Evolutionary conservation across 2,329 filamentous ascomycete genomes (phyloP).

Genomic region (Biscogniauxia mediterranea): DNA sequence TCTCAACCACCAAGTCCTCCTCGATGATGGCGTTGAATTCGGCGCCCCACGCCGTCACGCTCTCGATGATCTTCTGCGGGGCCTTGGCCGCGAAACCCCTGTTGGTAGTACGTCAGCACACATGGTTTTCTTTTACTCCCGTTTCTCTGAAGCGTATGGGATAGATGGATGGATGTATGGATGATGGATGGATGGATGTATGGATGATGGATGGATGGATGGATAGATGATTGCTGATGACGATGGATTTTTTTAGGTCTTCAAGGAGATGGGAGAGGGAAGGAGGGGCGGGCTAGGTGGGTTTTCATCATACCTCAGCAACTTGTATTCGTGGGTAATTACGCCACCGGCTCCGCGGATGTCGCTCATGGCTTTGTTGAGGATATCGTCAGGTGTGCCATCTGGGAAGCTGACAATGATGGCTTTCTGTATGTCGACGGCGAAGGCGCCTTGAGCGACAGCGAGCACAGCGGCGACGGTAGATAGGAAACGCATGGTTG

Average conservation of each 20-base stretch:
- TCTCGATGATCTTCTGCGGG: conserved; percentile 65
- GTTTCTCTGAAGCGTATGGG: not conserved
- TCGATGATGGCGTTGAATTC: conserved; percentile 67
- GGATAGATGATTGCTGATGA: too few relatives aligned
- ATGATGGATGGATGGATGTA: not conserved
- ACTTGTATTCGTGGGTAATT: conserved; percentile 74
- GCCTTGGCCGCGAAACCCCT: conserved; percentile 79
- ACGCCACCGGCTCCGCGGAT: conserved; percentile 68
- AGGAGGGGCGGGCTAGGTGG: conserved; percentile 4
- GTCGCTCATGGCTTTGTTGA: conserved; percentile 69
- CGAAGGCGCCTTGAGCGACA: conserved; percentile 56
- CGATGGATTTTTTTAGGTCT: not conserved
- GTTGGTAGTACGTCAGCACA: conserved; percentile 26
- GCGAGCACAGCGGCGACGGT: conserved; percentile 56
- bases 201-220: not conserved
- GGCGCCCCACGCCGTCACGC: conserved; percentile 58
- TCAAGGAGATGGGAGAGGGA: not conserved
- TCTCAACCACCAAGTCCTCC: conserved; percentile 68
- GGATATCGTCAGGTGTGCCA: conserved; percentile 63
- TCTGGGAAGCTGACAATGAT: conserved; percentile 78
- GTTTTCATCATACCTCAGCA: conserved; percentile 58
- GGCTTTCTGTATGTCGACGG: conserved; percentile 66
- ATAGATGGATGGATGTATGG: not conserved
- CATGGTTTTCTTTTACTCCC: conserved; percentile 13
- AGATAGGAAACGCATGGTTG: conserved; percentile 62